These are phyloP conservation scores for Agapanthus africanus DNA, from an alignment of 106 monocot species.

Conservation along the genomic window DNA sequence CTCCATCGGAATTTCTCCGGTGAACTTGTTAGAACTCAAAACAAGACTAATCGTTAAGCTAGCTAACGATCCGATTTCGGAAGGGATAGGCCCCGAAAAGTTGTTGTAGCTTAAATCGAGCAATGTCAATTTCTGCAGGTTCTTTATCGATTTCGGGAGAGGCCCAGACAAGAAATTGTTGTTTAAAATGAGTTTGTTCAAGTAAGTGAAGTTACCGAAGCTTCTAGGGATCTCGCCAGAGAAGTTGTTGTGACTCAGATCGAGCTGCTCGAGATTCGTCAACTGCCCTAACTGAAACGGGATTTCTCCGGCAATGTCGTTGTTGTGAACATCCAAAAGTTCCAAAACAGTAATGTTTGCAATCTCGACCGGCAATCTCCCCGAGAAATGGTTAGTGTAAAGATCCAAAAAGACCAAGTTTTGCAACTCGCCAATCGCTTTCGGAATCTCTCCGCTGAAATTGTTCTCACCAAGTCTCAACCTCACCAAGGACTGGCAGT, in stretches of 20 bases:
- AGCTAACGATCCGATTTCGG: constrained; percentile 50
- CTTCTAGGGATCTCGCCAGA: constrained; percentile 61
- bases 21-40: constrained; percentile 47
- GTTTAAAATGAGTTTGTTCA: constrained; percentile 62
- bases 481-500: constrained; percentile 69
- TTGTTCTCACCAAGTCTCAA: constrained; percentile 73
- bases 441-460: constrained; percentile 59
- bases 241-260: constrained; percentile 66
- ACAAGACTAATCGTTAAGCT: constrained; percentile 52
- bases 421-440: constrained; percentile 47
- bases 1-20: constrained; percentile 45
- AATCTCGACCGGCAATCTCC: constrained; percentile 44
- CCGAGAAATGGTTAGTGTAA: constrained; percentile 51
- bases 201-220: constrained; percentile 64
- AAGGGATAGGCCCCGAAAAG: constrained; percentile 46
- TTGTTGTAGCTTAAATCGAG: constrained; percentile 55
- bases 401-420: constrained; percentile 72
- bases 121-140: constrained; percentile 59
- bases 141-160: constrained; percentile 44
- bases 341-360: constrained; percentile 58
- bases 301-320: constrained; percentile 53
- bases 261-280: constrained; percentile 83
- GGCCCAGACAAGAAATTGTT: constrained; percentile 42
- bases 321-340: constrained; percentile 74
- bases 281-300: constrained; percentile 55